Percentiles rank a stretch among this genome's conserved stretches.
These are phyloP conservation scores for Melampsora occidentalis DNA, from an alignment of 1,284 basidiomycete species.

Conservation along the genomic window DNA sequence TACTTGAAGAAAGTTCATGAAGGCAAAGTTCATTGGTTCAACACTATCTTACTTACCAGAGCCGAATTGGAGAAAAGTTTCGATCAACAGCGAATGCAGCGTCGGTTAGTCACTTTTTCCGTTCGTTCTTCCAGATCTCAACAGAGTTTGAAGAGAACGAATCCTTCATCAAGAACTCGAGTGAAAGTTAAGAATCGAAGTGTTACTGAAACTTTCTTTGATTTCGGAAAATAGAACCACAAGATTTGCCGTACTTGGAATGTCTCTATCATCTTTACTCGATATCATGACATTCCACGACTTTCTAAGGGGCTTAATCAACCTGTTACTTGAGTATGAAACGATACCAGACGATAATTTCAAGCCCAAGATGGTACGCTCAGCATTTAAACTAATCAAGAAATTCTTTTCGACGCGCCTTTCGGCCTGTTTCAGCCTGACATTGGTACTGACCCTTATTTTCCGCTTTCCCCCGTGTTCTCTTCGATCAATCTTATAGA, in stretches of 20 bases:
- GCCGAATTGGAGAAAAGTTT: conserved; percentile 70
- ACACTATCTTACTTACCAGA: conserved; percentile 73
- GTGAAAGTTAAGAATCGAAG: background rate
- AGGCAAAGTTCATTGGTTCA: conserved; percentile 76
- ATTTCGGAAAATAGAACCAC: conserved; percentile 61
- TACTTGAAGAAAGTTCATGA: conserved; percentile 78
- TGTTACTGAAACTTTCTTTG: background rate
- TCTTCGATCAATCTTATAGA: conserved; percentile 44
- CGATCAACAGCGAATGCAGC: conserved; percentile 70
- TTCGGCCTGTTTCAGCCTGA: background rate
- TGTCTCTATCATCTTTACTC: conserved; percentile 71
- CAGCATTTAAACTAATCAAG: conserved; percentile 13
- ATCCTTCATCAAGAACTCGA: background rate
- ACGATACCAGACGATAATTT: conserved; percentile 74
- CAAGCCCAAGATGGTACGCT: conserved; percentile 68
- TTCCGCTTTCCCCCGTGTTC: background rate
- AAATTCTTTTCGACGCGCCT: background rate
- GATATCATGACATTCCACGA: conserved; percentile 74
- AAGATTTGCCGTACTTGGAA: conserved; percentile 74
- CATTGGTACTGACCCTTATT: background rate
- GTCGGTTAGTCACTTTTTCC: conserved; percentile 60
- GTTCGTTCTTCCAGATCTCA: background rate
- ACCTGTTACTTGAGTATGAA: conserved; percentile 72
- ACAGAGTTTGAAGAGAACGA: background rate
- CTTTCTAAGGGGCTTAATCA: conserved; percentile 68